Percentiles rank a stretch among this genome's conserved stretches.
These are phyloP conservation scores for Grosmannia serpens DNA, from an alignment of 2,329 filamentous ascomycete genomes.

Conservation along the genomic window DNA sequence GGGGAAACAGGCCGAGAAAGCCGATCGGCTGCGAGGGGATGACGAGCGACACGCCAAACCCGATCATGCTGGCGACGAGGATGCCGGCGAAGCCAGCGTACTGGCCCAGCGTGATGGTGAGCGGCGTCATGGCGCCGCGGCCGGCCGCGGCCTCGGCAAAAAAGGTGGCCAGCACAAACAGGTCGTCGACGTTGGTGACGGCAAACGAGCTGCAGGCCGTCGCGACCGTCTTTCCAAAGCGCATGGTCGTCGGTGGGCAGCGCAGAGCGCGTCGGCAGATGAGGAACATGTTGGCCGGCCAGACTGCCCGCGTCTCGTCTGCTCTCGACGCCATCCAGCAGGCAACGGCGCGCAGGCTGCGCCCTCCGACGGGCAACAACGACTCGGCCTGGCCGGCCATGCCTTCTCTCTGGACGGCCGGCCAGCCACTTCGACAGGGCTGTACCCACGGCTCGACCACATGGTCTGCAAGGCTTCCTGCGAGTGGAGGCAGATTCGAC, in stretches of 20 bases:
- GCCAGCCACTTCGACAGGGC: too few relatives aligned
- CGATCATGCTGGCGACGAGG: constrained; percentile 22
- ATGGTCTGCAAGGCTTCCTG: too few relatives aligned
- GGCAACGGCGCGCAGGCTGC: too few relatives aligned
- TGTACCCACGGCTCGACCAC: too few relatives aligned
- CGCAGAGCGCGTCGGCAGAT: background rate
- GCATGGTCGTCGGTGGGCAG: background rate
- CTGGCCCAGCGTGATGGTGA: constrained; percentile 16
- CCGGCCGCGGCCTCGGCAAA: constrained; percentile 21
- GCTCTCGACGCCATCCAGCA: too few relatives aligned
- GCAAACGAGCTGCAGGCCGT: constrained; percentile 18
- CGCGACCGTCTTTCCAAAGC: constrained; percentile 13
- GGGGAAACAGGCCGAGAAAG: constrained; percentile 22
- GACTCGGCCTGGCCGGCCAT: too few relatives aligned
- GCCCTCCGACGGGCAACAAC: too few relatives aligned
- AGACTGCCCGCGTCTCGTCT: too few relatives aligned
- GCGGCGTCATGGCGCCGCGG: constrained; percentile 11
- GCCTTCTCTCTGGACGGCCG: too few relatives aligned
- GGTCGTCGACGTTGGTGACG: constrained; percentile 24
- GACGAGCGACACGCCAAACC: constrained; percentile 19
- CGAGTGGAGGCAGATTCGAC: too few relatives aligned
- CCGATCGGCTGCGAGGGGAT: constrained; percentile 23
- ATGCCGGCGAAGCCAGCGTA: constrained; percentile 23
- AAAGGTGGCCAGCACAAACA: constrained; percentile 26
- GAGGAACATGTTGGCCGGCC: too few relatives aligned